Conservation (phyloP, 176 grass and related monocot species). For the Canna indica region DNA sequence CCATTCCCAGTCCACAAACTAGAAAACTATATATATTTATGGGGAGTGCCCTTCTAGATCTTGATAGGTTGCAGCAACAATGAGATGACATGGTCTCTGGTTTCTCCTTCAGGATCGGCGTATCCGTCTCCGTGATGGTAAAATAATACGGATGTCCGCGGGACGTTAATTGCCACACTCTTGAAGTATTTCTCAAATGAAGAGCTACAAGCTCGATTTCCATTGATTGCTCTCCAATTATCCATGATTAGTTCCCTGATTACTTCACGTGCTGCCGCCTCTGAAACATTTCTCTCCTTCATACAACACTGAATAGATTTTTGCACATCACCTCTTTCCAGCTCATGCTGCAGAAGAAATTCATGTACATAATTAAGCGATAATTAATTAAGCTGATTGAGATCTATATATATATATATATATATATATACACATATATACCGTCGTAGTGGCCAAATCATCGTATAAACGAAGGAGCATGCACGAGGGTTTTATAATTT, state of each 20-base stretch:
- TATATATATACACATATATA: background rate
- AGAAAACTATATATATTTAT: too few species aligned
- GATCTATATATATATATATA: slow-evolving; percentile 25
- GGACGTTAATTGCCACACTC: background rate
- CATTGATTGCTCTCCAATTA: too few species aligned
- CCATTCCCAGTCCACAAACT: too few species aligned
- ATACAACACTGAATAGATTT: slow-evolving; percentile 31
- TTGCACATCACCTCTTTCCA: slow-evolving; percentile 16
- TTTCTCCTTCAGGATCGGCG: background rate
- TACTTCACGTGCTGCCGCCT: too few species aligned
- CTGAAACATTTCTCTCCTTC: slow-evolving; percentile 7
- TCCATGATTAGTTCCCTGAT: too few species aligned
- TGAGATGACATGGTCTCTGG: slow-evolving; percentile 12
- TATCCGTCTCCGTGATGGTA: slow-evolving; percentile 15
- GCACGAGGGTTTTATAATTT: too few species aligned
- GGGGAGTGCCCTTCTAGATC: background rate
- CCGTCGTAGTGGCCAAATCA: too few species aligned
- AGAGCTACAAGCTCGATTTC: too few species aligned
- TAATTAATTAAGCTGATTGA: slow-evolving; percentile 8
- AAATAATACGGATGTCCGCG: slow-evolving; percentile 4
- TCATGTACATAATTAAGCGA: too few species aligned
- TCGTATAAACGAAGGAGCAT: too few species aligned
- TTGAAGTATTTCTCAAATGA: slow-evolving; percentile 13
- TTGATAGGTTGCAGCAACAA: slow-evolving; percentile 12
- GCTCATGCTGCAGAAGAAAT: slow-evolving; percentile 11